Evolutionary conservation across 2,329 filamentous ascomycete genomes (phyloP), one percentile per base, ranked within the genome.

Genomic region (Aspergillus fructus): DNA sequence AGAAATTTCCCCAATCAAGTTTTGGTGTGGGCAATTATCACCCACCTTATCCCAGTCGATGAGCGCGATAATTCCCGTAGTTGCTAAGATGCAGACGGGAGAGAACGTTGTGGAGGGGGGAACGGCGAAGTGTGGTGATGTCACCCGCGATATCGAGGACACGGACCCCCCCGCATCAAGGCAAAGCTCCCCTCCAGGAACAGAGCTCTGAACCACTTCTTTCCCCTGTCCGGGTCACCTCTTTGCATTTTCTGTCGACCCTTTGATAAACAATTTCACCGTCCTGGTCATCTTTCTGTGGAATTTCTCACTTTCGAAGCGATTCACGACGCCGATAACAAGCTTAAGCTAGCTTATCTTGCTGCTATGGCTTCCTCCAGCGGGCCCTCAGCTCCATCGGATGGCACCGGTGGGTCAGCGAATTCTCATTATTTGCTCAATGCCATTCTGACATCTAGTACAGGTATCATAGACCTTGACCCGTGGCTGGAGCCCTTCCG

Each of bases 401-500:
- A 71, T 58, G 70, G 70, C 40, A 71, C 69, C 52, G 70, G 70
- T 71, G 53, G 63, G 70, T 63, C 40, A 48, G 12, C 6, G 43
- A 13, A 8, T 12, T 6, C 27, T 11, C 37, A 40, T 48, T 17
- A 13, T 34, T 43, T 21, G 24, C 23, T 11, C 21, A 15, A 42
- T 19, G 12, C 17, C 40, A 50, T 43, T 21, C 39, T 48, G n/a
- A 49, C 59, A 59, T 47, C 60, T 37, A 27, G 34, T 49, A 41
- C 71, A 96, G 94, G 93, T 66, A 92, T 97, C 52, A 77, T 96
- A 63, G 79, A 90, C 73, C 83, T 97, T 58, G 94, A 99, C 72
- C 91, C 93, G 46, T 97, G 89, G 85, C 86, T 99, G 53, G 84
- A 85, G 52, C 93, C 94, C 4, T 97, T 96, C 81, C 84, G 86